Percentiles rank a stretch among this genome's conserved stretches.
These are phyloP conservation scores for Colletotrichum salicis DNA, from an alignment of 2,329 filamentous ascomycete species.

Conservation along the genomic window DNA sequence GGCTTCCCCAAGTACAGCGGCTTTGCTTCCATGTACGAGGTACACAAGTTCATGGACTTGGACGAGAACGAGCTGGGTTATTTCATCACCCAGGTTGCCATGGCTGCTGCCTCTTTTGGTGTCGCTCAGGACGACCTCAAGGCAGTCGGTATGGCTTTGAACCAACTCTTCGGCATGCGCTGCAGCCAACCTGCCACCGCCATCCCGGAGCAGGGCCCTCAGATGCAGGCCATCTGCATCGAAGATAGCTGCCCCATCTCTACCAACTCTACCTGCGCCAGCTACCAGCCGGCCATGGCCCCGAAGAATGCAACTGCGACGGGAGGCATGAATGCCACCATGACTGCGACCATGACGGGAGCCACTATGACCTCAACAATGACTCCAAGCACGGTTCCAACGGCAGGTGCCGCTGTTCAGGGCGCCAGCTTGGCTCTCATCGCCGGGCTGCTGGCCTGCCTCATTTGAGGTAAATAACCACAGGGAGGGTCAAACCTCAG, in stretches of 20 bases:
- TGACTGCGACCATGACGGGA: conserved; percentile 4
- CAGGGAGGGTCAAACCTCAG: no score
- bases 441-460: background rate
- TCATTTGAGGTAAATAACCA: background rate
- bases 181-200: conserved; percentile 60
- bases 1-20: conserved; percentile 62
- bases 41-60: conserved; percentile 71
- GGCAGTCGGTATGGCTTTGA: conserved; percentile 60
- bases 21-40: conserved; percentile 58
- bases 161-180: conserved; percentile 60
- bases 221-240: conserved; percentile 68
- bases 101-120: conserved; percentile 68
- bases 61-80: conserved; percentile 62
- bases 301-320: conserved; percentile 27
- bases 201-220: conserved; percentile 55
- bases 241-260: conserved; percentile 60
- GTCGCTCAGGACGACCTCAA: conserved; percentile 63
- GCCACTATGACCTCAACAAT: background rate
- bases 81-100: conserved; percentile 68
- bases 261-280: conserved; percentile 55
- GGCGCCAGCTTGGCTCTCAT: conserved; percentile 1
- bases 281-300: conserved; percentile 50
- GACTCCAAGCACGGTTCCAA: conserved; percentile 12
- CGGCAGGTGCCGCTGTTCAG: conserved; percentile 5
- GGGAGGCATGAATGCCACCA: conserved; percentile 22